Conservation (phyloP, 805 yeast species). For the Starmerella kuoi region DNA sequence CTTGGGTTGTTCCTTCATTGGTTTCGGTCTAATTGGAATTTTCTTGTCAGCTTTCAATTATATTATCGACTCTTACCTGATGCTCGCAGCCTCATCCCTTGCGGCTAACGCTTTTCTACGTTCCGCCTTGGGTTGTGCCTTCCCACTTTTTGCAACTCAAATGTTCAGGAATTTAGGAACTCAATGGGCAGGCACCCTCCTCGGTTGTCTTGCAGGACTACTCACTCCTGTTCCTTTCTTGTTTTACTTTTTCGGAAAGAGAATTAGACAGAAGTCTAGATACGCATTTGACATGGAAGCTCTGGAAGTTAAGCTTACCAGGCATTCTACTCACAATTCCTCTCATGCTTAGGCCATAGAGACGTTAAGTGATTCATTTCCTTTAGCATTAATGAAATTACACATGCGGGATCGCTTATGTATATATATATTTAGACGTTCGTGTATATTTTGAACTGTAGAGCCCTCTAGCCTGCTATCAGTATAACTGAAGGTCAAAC, state of each 20-base stretch:
- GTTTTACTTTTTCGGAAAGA: slow-evolving; percentile 47
- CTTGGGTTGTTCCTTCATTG: slow-evolving; percentile 41
- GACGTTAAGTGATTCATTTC: too few relatives aligned
- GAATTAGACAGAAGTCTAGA: slow-evolving; percentile 44
- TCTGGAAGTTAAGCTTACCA: neutral
- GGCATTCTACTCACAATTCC: neutral
- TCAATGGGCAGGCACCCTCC: slow-evolving; percentile 67
- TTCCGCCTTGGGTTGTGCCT: slow-evolving; percentile 53
- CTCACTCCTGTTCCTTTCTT: slow-evolving; percentile 58
- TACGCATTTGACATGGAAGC: slow-evolving; percentile 32
- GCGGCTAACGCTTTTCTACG: slow-evolving; percentile 62
- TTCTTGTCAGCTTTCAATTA: slow-evolving; percentile 51
- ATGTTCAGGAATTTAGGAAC: slow-evolving; percentile 59
- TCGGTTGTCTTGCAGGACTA: slow-evolving; percentile 48
- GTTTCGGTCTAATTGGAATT: slow-evolving; percentile 41
- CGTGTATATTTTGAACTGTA: neutral
- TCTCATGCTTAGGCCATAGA: neutral
- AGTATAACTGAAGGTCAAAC: too few relatives aligned
- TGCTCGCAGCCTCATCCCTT: slow-evolving; percentile 48
- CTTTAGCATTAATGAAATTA: too few relatives aligned
- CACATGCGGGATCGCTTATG: too few relatives aligned
- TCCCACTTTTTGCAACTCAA: slow-evolving; percentile 58
- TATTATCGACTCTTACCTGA: slow-evolving; percentile 46
- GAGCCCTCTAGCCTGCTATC: neutral
- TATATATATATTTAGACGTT: too few relatives aligned